phyloP scores from a whole-genome alignment of 805 yeast species.

The Metschnikowia reukaufii region DNA sequence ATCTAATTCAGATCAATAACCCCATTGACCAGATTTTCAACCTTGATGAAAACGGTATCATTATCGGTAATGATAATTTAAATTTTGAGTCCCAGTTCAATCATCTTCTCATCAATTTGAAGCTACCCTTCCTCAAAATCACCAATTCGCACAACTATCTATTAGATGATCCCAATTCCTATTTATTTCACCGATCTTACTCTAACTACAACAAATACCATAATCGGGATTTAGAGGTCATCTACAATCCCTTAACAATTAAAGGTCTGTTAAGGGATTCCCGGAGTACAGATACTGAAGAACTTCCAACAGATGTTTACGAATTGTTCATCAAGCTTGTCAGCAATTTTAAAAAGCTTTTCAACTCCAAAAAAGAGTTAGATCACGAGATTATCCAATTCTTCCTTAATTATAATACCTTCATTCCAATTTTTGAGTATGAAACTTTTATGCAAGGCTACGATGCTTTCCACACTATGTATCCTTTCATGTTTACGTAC shows the following conservation, averaged over 20 bases:
- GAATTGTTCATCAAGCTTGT: constrained; percentile 45
- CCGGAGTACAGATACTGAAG: constrained; percentile 9
- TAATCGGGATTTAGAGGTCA: constrained; percentile 37
- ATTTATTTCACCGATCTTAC: constrained; percentile 41
- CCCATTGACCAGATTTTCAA: constrained; percentile 48
- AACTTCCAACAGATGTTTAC: constrained; percentile 41
- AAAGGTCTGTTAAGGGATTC: constrained; percentile 9
- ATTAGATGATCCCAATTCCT: constrained; percentile 43
- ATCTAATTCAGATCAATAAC: constrained; percentile 35
- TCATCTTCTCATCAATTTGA: constrained; percentile 42
- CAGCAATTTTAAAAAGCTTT: constrained; percentile 43
- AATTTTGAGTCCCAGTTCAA: constrained; percentile 48
- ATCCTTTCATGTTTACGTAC: constrained; percentile 47
- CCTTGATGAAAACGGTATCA: constrained; percentile 41
- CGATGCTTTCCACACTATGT: constrained; percentile 47
- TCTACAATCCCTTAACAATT: constrained; percentile 42
- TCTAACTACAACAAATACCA: constrained; percentile 36
- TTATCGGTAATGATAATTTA: constrained; percentile 46
- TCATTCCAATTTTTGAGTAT: constrained; percentile 56
- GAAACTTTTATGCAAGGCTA: constrained; percentile 53
- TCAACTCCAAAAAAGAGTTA: constrained; percentile 37
- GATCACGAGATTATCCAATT: constrained; percentile 50
- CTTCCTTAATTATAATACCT: constrained; percentile 52
- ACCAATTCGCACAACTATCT: constrained; percentile 44
- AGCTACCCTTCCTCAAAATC: constrained; percentile 44